phyloP scores from a whole-genome alignment of 2,329 filamentous ascomycete species.

The Microdochium paspali region DNA sequence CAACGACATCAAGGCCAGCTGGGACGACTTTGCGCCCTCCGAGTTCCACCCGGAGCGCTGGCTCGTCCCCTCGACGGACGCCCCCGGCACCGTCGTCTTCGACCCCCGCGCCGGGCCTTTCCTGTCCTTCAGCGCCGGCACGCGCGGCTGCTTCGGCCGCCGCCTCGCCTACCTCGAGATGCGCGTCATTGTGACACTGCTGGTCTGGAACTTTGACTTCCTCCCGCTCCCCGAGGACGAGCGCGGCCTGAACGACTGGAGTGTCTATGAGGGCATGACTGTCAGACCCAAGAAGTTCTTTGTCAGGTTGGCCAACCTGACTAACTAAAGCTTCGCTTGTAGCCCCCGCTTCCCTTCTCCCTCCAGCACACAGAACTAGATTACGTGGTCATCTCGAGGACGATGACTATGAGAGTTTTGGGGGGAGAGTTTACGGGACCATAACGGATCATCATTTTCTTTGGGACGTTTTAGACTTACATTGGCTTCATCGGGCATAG shows the following conservation, averaged over 20 bases:
- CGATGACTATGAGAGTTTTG: too few species aligned
- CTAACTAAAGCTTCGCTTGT: too few species aligned
- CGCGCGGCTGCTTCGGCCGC: constrained; percentile 6
- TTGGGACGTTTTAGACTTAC: too few species aligned
- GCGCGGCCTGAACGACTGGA: constrained; percentile 8
- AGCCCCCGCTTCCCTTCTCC: too few species aligned
- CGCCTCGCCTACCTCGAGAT: constrained; percentile 17
- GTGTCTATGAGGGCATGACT: constrained; percentile 7
- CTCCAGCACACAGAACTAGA: too few species aligned
- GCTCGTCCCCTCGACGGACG: background rate
- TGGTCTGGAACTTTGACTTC: constrained; percentile 18
- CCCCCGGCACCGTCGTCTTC: background rate
- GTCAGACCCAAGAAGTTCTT: constrained; percentile 10
- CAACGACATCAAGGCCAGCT: constrained; percentile 1
- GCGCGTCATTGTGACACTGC: constrained; percentile 14
- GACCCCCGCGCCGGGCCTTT: constrained; percentile 6
- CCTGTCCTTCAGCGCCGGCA: constrained; percentile 5
- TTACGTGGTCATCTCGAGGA: too few species aligned
- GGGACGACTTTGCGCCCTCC: constrained; percentile 2
- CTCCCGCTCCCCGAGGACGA: constrained; percentile 4
- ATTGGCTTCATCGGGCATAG: too few species aligned
- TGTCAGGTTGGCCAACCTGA: constrained; percentile 4
- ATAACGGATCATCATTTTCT: too few species aligned
- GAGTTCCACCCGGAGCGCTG: constrained; percentile 6
- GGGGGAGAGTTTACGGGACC: too few species aligned